Conservation (phyloP, 805 yeast genomes). For the Candida boidinii region DNA sequence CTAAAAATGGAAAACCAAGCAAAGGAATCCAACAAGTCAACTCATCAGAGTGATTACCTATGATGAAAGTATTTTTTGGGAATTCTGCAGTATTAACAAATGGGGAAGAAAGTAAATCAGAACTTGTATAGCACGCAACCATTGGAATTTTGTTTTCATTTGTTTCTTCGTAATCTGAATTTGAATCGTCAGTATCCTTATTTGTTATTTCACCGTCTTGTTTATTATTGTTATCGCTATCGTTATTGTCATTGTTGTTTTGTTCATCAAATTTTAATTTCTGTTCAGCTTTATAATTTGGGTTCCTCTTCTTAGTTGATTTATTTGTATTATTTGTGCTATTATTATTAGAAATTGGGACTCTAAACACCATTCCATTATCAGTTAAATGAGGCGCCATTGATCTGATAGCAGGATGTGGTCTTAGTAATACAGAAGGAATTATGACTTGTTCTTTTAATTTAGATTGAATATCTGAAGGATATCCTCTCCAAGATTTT, state of each 20-base stretch:
- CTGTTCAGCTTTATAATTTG: no score
- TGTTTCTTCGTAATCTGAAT: no score
- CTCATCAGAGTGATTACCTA: slow-evolving; percentile 95
- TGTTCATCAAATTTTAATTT: no score
- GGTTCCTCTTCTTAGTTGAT: slow-evolving; percentile 1
- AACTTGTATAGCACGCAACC: slow-evolving; percentile 48
- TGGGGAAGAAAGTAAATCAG: slow-evolving; percentile 40
- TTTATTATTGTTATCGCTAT: neutral
- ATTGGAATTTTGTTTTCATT: slow-evolving; percentile 39
- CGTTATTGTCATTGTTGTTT: slow-evolving; percentile 2
- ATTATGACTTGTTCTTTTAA: slow-evolving; percentile 73
- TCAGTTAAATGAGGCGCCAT: slow-evolving; percentile 46
- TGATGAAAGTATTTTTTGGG: slow-evolving; percentile 65
- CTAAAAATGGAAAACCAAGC: slow-evolving; percentile 78
- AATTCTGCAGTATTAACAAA: slow-evolving; percentile 58
- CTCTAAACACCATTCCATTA: slow-evolving; percentile 54
- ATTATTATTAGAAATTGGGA: no score
- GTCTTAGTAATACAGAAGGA: slow-evolving; percentile 66
- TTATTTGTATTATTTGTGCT: slow-evolving; percentile 2
- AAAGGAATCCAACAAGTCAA: slow-evolving; percentile 93
- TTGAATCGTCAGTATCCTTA: slow-evolving; percentile 3
- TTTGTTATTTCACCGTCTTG: slow-evolving; percentile 8
- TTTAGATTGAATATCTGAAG: slow-evolving; percentile 47
- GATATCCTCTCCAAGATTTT: slow-evolving; percentile 79
- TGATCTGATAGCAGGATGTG: slow-evolving; percentile 53